phyloP scores from a whole-genome alignment of 805 yeast species.

The Myxozyma neglecta region DNA sequence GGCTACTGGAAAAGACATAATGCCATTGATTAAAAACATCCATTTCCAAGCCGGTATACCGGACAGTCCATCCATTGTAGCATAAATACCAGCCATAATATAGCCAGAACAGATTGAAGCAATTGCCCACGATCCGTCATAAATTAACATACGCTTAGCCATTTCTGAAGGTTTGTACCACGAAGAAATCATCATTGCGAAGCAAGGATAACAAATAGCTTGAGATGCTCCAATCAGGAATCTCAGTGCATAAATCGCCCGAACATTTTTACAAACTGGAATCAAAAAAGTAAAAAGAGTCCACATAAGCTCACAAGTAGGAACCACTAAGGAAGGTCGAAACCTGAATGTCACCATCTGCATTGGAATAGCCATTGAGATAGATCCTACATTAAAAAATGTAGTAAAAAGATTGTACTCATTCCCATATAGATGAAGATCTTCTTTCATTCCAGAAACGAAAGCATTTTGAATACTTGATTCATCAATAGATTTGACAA shows the following conservation, averaged over 20 bases:
- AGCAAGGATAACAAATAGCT: conserved; percentile 49
- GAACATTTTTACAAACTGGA: conserved; percentile 50
- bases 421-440: conserved; percentile 57
- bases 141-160: conserved; percentile 59
- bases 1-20: conserved; percentile 57
- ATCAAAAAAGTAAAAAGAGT: conserved; percentile 62
- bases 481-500: conserved; percentile 66
- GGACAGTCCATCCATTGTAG: conserved; percentile 48
- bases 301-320: conserved; percentile 65
- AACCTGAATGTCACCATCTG: conserved; percentile 55
- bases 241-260: conserved; percentile 59
- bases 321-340: conserved; percentile 56
- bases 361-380: conserved; percentile 63
- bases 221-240: conserved; percentile 71
- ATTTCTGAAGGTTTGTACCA: conserved; percentile 60
- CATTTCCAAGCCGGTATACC: conserved; percentile 72
- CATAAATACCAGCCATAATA: conserved; percentile 58
- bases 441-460: conserved; percentile 60
- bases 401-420: conserved; percentile 60
- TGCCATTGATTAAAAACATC: conserved; percentile 67
- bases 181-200: conserved; percentile 59
- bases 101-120: conserved; percentile 65
- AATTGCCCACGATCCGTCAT: conserved; percentile 61
- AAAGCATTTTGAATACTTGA: conserved; percentile 63
- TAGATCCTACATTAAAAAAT: conserved; percentile 58